phyloP scores from a whole-genome alignment of 2,329 filamentous ascomycete species.

The Rosellinia necatrix region DNA sequence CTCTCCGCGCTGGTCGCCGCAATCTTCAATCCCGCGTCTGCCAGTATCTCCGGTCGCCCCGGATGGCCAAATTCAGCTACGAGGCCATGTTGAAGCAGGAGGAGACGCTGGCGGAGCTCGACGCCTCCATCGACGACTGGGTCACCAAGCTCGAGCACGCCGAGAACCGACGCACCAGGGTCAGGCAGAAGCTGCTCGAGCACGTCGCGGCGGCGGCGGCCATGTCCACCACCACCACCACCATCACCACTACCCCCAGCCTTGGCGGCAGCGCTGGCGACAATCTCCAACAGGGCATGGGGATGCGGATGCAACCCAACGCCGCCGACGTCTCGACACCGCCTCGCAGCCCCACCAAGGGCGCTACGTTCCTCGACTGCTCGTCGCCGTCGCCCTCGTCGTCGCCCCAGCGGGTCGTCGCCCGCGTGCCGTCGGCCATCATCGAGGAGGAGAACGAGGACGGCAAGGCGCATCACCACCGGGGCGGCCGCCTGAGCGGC shows the following conservation, averaged over 20 bases:
- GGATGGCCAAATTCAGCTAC: constrained; percentile 71
- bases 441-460: constrained; percentile 56
- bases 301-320: constrained; percentile 43
- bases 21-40: constrained; percentile 79
- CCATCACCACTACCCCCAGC: constrained; percentile 47
- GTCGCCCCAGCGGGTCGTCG: constrained; percentile 56
- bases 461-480: constrained; percentile 25
- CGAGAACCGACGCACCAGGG: constrained; percentile 74
- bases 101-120: constrained; percentile 76
- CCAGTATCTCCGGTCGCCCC: constrained; percentile 73
- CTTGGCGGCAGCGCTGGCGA: constrained; percentile 46
- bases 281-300: constrained; percentile 49
- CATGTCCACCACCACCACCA: constrained; percentile 46
- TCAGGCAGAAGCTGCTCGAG: constrained; percentile 80
- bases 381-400: constrained; percentile 47
- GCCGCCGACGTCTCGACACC: constrained; percentile 58
- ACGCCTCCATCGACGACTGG: constrained; percentile 81
- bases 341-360: constrained; percentile 62
- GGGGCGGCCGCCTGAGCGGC: constrained; percentile 31
- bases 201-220: constrained; percentile 75
- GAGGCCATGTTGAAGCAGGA: constrained; percentile 80
- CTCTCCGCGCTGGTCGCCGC: constrained; percentile 73
- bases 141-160: constrained; percentile 78
- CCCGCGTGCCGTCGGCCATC: constrained; percentile 61
- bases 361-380: constrained; percentile 31